phyloP scores from a whole-genome alignment of 2,329 filamentous ascomycete species.

The Canariomyces notabilis region DNA sequence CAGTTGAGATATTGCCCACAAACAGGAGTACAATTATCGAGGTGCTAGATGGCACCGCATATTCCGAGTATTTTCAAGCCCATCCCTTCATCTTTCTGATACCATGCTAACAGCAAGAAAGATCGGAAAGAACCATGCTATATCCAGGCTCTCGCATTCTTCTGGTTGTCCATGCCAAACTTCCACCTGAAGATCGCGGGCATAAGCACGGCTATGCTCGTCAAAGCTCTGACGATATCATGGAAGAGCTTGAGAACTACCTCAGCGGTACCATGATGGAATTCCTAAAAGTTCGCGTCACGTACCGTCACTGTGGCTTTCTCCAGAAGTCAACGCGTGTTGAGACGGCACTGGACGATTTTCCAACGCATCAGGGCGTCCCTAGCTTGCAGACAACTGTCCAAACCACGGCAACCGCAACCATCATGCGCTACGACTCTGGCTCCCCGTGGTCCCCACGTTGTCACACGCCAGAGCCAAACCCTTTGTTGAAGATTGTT shows the following conservation, averaged over 20 bases:
- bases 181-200: conserved; percentile 26
- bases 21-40: conserved; percentile 39
- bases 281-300: conserved; percentile 49
- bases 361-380: conserved; percentile 29
- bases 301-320: conserved; percentile 55
- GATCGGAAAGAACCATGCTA: conserved; percentile 20
- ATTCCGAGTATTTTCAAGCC: conserved; percentile 34
- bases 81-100: background rate
- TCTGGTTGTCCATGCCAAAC: conserved; percentile 43
- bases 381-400: conserved; percentile 43
- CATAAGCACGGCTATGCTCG: conserved; percentile 25
- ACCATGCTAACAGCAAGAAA: background rate
- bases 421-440: conserved; percentile 44
- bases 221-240: conserved; percentile 49
- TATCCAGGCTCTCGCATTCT: conserved; percentile 41
- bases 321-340: conserved; percentile 28
- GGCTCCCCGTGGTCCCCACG: conserved; percentile 49
- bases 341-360: background rate
- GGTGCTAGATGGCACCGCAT: conserved; percentile 41
- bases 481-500: conserved; percentile 41
- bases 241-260: conserved; percentile 54
- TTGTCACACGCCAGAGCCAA: conserved; percentile 29
- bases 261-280: conserved; percentile 45
- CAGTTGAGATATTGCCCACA: conserved; percentile 41
- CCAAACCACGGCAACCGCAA: conserved; percentile 48